phyloP scores from a whole-genome alignment of 2,329 filamentous ascomycete species.

The Cyclaneusma minus region DNA sequence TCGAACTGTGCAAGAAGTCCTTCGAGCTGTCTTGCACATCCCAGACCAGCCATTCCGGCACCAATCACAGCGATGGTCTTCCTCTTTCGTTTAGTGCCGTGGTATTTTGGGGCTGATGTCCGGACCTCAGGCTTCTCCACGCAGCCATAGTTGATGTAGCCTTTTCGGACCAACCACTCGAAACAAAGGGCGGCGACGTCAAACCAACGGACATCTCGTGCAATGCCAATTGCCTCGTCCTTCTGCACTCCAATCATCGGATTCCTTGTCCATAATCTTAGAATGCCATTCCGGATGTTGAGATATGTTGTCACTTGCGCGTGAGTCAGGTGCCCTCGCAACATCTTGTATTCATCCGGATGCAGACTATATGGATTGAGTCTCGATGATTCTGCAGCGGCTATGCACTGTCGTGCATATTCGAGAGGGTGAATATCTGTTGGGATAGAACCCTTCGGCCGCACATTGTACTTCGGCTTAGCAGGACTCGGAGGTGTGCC shows the following conservation, averaged over 20 bases:
- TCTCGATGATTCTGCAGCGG: slow-evolving; percentile 76
- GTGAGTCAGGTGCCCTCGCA: slow-evolving; percentile 71
- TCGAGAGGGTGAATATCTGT: slow-evolving; percentile 53
- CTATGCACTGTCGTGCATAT: slow-evolving; percentile 83
- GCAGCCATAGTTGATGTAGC: slow-evolving; percentile 96
- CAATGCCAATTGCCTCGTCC: slow-evolving; percentile 81
- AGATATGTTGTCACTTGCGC: slow-evolving; percentile 88
- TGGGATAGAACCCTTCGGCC: slow-evolving; percentile 74
- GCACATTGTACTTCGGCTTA: slow-evolving; percentile 36
- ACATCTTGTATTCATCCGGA: slow-evolving; percentile 63
- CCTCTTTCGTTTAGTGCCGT: slow-evolving; percentile 29
- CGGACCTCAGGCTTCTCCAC: slow-evolving; percentile 42
- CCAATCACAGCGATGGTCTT: slow-evolving; percentile 78
- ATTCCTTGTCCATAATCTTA: slow-evolving; percentile 79
- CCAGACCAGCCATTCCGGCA: slow-evolving; percentile 85
- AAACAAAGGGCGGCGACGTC: slow-evolving; percentile 77
- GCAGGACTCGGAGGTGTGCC: slow-evolving; percentile 11
- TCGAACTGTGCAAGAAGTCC: slow-evolving; percentile 71
- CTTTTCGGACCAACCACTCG: slow-evolving; percentile 78
- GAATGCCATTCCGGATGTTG: slow-evolving; percentile 88
- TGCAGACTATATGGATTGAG: slow-evolving; percentile 84
- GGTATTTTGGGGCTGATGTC: slow-evolving; percentile 21
- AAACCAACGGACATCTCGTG: slow-evolving; percentile 77
- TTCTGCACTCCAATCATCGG: slow-evolving; percentile 68
- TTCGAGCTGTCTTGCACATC: slow-evolving; percentile 82